Conservation (phyloP, 2,329 filamentous ascomycete genomes). For the Apiospora kogelbergensis region DNA sequence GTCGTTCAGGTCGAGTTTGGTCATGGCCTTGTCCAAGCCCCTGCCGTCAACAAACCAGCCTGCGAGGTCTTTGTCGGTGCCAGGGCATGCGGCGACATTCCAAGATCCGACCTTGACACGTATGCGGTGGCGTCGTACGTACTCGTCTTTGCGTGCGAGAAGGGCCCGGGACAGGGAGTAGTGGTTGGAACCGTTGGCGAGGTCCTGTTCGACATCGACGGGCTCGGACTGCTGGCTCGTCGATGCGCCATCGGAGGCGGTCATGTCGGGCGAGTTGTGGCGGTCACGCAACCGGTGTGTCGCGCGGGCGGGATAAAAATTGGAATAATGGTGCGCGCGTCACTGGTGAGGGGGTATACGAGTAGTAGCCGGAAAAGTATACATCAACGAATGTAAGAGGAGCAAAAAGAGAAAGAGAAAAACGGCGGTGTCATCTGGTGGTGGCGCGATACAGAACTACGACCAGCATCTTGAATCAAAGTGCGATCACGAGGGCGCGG, state of each 20-base stretch:
- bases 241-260: conserved; percentile 25
- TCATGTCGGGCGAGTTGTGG: conserved; percentile 21
- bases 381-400: conserved; percentile 4
- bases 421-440: background rate
- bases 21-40: conserved; percentile 64
- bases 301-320: background rate
- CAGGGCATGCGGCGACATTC: conserved; percentile 87
- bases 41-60: conserved; percentile 84
- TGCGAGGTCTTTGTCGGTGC: conserved; percentile 83
- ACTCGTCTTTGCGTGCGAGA: conserved; percentile 74
- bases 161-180: conserved; percentile 65
- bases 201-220: conserved; percentile 35
- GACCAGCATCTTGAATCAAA: conserved; percentile 8
- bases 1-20: conserved; percentile 47
- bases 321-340: background rate
- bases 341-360: background rate
- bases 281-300: background rate
- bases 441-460: background rate
- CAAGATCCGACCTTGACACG: conserved; percentile 90
- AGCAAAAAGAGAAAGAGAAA: background rate
- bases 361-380: background rate
- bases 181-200: conserved; percentile 41
- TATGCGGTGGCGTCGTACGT: conserved; percentile 70
- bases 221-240: conserved; percentile 39
- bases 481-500: background rate